phyloP scores from a whole-genome alignment of 1,139 yeast species.

The Wickerhamomyces sp. region DNA sequence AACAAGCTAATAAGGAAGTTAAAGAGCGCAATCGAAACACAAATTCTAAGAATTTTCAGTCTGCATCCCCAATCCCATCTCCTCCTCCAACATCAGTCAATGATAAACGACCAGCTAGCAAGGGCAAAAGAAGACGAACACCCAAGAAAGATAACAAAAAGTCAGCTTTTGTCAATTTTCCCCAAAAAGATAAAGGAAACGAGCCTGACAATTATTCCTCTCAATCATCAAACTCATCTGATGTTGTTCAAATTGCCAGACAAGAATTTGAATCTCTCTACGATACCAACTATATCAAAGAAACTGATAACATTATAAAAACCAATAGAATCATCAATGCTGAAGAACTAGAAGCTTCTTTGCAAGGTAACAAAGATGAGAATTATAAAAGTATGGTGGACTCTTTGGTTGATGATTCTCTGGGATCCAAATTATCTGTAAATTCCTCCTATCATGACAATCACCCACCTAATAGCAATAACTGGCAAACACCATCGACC shows the following conservation, averaged over 20 bases:
- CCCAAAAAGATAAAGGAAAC: not conserved
- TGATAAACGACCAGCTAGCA: no score
- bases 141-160: not conserved
- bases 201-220: not conserved
- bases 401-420: constrained; percentile 27
- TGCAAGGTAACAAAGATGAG: constrained; percentile 1
- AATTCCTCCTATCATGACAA: no score
- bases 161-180: not conserved
- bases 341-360: constrained; percentile 10
- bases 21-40: not conserved
- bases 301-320: not conserved
- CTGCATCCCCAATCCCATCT: no score
- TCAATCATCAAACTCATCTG: constrained; percentile 1
- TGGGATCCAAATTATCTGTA: no score
- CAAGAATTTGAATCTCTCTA: not conserved
- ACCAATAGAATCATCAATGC: constrained; percentile 5
- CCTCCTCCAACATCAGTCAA: no score
- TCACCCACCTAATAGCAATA: not conserved
- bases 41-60: no score
- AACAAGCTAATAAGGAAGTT: constrained; percentile 1
- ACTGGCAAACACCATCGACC: not conserved
- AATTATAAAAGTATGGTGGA: constrained; percentile 29
- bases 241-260: constrained; percentile 5
- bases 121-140: no score
- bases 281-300: not conserved